Evolutionary conservation across 306 rosid genomes (phyloP), one percentile per base, ranked within the genome.

Genomic region (Prinsepia uniflora): DNA sequence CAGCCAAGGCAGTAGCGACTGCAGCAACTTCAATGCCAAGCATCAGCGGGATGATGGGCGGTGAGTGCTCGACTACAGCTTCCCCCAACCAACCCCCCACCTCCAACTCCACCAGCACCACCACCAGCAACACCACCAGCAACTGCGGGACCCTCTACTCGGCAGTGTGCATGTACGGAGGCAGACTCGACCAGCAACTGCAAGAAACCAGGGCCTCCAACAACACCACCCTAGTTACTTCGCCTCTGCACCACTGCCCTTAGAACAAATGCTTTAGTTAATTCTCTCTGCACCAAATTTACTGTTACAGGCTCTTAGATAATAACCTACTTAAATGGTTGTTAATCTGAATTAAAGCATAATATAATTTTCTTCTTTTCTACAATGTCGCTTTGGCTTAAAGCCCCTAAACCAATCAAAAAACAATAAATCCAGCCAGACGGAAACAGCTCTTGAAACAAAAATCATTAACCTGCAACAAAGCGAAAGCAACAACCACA

Each of bases 31-130:
- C 81, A 45, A 75, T 81, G 48, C 78, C 78, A 52, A 71, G 78
- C 45, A 74, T 82, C 52, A 72, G 66, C 8, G 49, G 65, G 24
- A 68, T 74, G 63, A 8, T 54, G 5, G 77, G 66, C 36, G 82
- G 73, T 34, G 80, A 85, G 43, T 71, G 80, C 52, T 73, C 87
- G 49, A 73, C 82, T 44, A 78, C 83, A 18, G 65, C 78, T n/a
- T 75, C 81, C 7, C 85, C 83, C 42, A 8, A 30, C 3, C 63
- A 40, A 8, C 36, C 69, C 46, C 48, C 60, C 2, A 63, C 55
- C 9, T 70, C 40, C 55, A 58, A 55, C 42, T 49, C 10, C 6
- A 40, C 19, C 19, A 61, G 18, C 18, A 8, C 10, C 22, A 61
- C 7, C 22, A 6, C 40, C 22, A 57, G 46, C n/a, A 34, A 18